These are phyloP conservation scores for Dryas integrifolia DNA, from an alignment of 331 rosid genomes.

Conservation along the genomic window DNA sequence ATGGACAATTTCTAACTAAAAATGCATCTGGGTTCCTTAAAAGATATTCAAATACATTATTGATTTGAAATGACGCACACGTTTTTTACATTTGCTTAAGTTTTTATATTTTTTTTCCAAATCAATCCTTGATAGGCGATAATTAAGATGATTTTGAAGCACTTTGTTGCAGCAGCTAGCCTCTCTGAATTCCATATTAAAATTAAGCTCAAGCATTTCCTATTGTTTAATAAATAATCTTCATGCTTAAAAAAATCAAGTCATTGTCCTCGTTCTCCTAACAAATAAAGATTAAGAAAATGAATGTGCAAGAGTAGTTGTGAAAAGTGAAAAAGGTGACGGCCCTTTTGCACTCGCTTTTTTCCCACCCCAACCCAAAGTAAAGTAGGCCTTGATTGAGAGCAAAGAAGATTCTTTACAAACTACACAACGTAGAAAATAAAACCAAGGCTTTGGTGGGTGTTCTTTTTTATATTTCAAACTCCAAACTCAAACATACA, in stretches of 20 bases:
- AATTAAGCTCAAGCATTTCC: not conserved
- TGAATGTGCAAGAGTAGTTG: slow-evolving; percentile 36
- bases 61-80: too few species aligned
- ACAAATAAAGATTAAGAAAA: slow-evolving; percentile 16
- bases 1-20: too few species aligned
- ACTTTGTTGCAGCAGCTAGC: not conserved
- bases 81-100: too few species aligned
- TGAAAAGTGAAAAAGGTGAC: slow-evolving; percentile 31
- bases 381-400: slow-evolving; percentile 28
- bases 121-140: not conserved
- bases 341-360: slow-evolving; percentile 27
- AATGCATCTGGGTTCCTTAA: too few species aligned
- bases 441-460: slow-evolving; percentile 27
- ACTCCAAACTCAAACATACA: slow-evolving; percentile 23
- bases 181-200: too few species aligned
- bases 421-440: slow-evolving; percentile 35
- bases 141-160: not conserved
- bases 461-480: slow-evolving; percentile 6
- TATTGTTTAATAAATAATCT: not conserved
- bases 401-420: slow-evolving; percentile 29
- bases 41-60: too few species aligned
- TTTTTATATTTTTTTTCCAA: not conserved
- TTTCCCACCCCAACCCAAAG: slow-evolving; percentile 22
- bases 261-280: slow-evolving; percentile 16
- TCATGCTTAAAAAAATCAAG: not conserved